Evolutionary conservation across 345 rosid species (phyloP).

Genomic region (Aquilaria malaccensis): DNA sequence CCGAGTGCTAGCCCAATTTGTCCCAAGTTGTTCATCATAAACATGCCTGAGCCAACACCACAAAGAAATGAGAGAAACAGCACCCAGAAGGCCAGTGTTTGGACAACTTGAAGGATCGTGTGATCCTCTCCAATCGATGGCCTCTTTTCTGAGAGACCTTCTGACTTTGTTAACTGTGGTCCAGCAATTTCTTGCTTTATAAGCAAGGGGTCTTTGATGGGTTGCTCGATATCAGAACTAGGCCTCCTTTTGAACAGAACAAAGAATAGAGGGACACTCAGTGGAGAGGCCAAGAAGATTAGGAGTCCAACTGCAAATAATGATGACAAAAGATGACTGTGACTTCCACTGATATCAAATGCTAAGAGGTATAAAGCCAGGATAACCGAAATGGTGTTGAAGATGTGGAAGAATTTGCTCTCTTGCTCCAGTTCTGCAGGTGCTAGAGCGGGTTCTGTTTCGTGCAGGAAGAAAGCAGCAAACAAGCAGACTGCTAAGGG

Average conservation of each 20-base stretch:
- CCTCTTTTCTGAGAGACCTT: slow-evolving; percentile 16
- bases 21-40: slow-evolving; percentile 55
- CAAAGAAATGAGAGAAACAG: slow-evolving; percentile 47
- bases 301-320: slow-evolving; percentile 39
- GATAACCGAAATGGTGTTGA: slow-evolving; percentile 40
- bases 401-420: slow-evolving; percentile 25
- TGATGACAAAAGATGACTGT: slow-evolving; percentile 27
- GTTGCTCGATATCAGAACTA: slow-evolving; percentile 27
- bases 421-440: slow-evolving; percentile 28
- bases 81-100: slow-evolving; percentile 52
- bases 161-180: background rate
- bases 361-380: slow-evolving; percentile 45
- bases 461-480: slow-evolving; percentile 42
- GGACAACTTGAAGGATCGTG: slow-evolving; percentile 30
- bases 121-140: slow-evolving; percentile 49
- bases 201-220: slow-evolving; percentile 34
- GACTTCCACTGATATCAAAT: slow-evolving; percentile 40
- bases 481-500: slow-evolving; percentile 44
- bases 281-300: slow-evolving; percentile 36
- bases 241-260: slow-evolving; percentile 8
- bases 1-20: slow-evolving; percentile 62
- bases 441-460: slow-evolving; percentile 23
- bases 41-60: slow-evolving; percentile 54
- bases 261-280: slow-evolving; percentile 35
- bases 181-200: slow-evolving; percentile 10